phyloP scores from a whole-genome alignment of 768 basidiomycete genomes.

The Hericium rajendrae region DNA sequence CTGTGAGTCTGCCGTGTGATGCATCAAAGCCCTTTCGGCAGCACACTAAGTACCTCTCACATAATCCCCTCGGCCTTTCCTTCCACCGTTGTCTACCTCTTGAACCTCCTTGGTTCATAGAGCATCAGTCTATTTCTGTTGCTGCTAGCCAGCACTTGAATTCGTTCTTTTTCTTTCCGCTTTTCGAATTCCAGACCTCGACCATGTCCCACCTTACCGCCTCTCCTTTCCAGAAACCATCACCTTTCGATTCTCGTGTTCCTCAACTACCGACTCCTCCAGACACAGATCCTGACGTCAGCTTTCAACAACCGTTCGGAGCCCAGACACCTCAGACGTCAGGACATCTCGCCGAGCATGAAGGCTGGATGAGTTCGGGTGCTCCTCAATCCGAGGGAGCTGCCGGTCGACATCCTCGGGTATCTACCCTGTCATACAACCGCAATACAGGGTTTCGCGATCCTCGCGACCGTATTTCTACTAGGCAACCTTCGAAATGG shows the following conservation, averaged over 20 bases:
- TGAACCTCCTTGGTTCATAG: background rate
- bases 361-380: conserved; percentile 1
- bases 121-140: background rate
- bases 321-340: background rate
- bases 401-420: conserved; percentile 22
- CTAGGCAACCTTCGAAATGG: conserved; percentile 32
- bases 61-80: background rate
- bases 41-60: background rate
- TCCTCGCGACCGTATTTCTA: conserved; percentile 28
- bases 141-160: background rate
- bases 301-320: background rate
- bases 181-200: background rate
- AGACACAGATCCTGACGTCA: conserved; percentile 24
- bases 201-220: conserved; percentile 18
- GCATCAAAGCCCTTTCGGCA: background rate
- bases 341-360: no score
- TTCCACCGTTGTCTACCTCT: background rate
- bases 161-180: background rate
- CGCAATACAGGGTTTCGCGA: conserved; percentile 35
- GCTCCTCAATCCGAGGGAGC: conserved; percentile 24
- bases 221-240: conserved; percentile 33
- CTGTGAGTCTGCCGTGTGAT: background rate
- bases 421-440: conserved; percentile 43
- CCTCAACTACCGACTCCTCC: conserved; percentile 25
- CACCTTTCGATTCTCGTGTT: conserved; percentile 33